A percentile compares a stretch with the other conserved stretches of the same genome.
phyloP scores from a whole-genome alignment of 345 rosid species.

The Camelina hispida region DNA sequence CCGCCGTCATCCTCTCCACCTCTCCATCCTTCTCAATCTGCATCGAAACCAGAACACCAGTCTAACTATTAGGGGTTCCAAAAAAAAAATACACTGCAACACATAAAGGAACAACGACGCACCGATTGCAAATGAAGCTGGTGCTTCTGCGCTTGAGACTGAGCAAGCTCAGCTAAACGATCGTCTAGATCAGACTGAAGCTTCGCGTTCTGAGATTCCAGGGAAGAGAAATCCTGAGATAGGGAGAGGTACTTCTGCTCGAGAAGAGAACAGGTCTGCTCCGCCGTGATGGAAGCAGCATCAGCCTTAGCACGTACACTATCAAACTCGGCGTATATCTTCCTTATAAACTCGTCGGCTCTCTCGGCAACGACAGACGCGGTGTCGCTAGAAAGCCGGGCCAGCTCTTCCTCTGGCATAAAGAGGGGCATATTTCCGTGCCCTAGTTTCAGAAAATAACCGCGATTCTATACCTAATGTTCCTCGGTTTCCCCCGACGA shows the following conservation, averaged over 20 bases:
- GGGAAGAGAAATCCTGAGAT: conserved; percentile 60
- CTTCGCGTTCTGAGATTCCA: conserved; percentile 65
- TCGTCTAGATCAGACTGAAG: conserved; percentile 76
- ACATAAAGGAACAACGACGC: not conserved
- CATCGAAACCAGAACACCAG: not conserved
- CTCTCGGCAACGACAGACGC: conserved; percentile 63
- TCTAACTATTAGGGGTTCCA: not conserved
- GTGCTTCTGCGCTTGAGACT: conserved; percentile 79
- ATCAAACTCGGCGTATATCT: conserved; percentile 64
- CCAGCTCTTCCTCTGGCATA: conserved; percentile 88
- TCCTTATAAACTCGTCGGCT: conserved; percentile 79
- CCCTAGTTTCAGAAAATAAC: conserved; percentile 34
- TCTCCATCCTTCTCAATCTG: conserved; percentile 90
- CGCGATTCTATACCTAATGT: conserved; percentile 5
- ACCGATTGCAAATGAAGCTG: conserved; percentile 82
- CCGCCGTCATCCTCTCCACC: conserved; percentile 69
- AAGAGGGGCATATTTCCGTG: conserved; percentile 67
- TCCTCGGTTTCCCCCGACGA: conserved; percentile 4
- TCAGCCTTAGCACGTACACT: conserved; percentile 82
- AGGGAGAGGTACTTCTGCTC: conserved; percentile 93
- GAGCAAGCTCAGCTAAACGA: conserved; percentile 67
- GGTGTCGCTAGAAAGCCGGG: conserved; percentile 65
- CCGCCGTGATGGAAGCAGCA: conserved; percentile 87
- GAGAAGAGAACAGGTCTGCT: conserved; percentile 92
- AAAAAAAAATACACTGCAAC: not conserved